These are phyloP conservation scores for Fusarium armeniacum DNA, from an alignment of 2,329 filamentous ascomycete genomes.

Conservation along the genomic window DNA sequence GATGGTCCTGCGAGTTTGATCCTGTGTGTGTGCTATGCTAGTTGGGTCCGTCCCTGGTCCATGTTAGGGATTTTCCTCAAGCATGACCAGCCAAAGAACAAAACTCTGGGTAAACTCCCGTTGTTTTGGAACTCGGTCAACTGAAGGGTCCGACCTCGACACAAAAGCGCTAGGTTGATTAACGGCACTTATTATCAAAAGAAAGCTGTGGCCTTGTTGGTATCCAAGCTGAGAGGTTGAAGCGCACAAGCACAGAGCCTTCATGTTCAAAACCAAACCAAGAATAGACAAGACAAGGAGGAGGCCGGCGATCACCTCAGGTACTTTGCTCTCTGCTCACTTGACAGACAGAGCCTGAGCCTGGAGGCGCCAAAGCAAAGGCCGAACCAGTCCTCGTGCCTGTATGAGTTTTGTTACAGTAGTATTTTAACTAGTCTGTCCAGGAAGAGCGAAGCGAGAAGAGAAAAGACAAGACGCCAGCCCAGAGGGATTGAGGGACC, in stretches of 20 bases:
- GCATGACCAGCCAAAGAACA: slow-evolving; percentile 12
- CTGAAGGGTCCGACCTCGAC: slow-evolving; percentile 19
- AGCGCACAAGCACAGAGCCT: slow-evolving; percentile 18
- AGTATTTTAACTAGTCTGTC: slow-evolving; percentile 15
- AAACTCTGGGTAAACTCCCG: slow-evolving; percentile 16
- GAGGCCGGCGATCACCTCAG: slow-evolving; percentile 32
- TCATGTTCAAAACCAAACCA: slow-evolving; percentile 21
- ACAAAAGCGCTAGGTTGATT: background rate
- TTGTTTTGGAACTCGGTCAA: slow-evolving; percentile 36
- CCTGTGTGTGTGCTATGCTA: background rate
- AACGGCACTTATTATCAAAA: slow-evolving; percentile 10
- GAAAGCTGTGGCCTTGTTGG: slow-evolving; percentile 29
- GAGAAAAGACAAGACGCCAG: slow-evolving; percentile 4
- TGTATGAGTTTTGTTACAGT: slow-evolving; percentile 25
- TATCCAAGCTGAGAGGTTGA: slow-evolving; percentile 37
- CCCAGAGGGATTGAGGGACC: background rate
- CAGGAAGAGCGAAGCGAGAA: slow-evolving; percentile 16
- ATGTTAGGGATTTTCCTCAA: slow-evolving; percentile 18
- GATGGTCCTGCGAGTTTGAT: background rate
- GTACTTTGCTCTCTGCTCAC: slow-evolving; percentile 29
- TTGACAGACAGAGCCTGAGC: slow-evolving; percentile 24
- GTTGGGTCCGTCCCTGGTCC: slow-evolving; percentile 11
- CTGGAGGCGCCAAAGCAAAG: slow-evolving; percentile 6
- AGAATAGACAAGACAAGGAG: slow-evolving; percentile 27
- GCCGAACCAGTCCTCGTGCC: slow-evolving; percentile 34